These are phyloP conservation scores for Oidium heveae DNA, from an alignment of 2,329 filamentous ascomycete genomes.

Conservation along the genomic window DNA sequence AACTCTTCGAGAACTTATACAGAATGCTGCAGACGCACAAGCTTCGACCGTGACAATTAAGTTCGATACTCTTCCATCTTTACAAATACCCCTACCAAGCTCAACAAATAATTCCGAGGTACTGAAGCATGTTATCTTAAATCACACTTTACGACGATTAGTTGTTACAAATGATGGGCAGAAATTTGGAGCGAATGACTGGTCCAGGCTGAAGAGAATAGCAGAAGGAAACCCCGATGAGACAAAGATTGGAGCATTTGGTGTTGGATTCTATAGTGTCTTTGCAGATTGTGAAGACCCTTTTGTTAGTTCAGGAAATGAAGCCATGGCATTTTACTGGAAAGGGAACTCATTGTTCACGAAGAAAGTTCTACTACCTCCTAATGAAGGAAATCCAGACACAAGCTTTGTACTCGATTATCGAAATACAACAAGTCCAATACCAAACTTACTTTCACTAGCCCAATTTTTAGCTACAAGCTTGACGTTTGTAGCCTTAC, in stretches of 20 bases:
- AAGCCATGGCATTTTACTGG: slow-evolving; percentile 99
- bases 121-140: slow-evolving; percentile 57
- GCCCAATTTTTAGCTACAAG: slow-evolving; percentile 87
- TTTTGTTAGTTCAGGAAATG: slow-evolving; percentile 74
- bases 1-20: slow-evolving; percentile 72
- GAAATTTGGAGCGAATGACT: slow-evolving; percentile 72
- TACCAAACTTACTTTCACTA: slow-evolving; percentile 66
- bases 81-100: slow-evolving; percentile 38
- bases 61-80: slow-evolving; percentile 75
- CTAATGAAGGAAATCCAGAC: slow-evolving; percentile 37
- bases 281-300: slow-evolving; percentile 97
- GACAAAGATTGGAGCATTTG: slow-evolving; percentile 96
- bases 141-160: slow-evolving; percentile 71
- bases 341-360: slow-evolving; percentile 96
- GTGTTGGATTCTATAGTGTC: slow-evolving; percentile 94
- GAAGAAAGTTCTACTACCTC: slow-evolving; percentile 50
- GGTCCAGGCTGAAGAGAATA: slow-evolving; percentile 80
- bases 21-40: slow-evolving; percentile 94
- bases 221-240: slow-evolving; percentile 98
- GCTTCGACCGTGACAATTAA: slow-evolving; percentile 73
- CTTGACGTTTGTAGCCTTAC: slow-evolving; percentile 77
- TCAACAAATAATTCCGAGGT: slow-evolving; percentile 42
- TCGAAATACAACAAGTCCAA: slow-evolving; percentile 60
- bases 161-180: slow-evolving; percentile 82
- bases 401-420: slow-evolving; percentile 94